phyloP scores from a whole-genome alignment of 2,329 filamentous ascomycete genomes.

The Diplodia sapinea region DNA sequence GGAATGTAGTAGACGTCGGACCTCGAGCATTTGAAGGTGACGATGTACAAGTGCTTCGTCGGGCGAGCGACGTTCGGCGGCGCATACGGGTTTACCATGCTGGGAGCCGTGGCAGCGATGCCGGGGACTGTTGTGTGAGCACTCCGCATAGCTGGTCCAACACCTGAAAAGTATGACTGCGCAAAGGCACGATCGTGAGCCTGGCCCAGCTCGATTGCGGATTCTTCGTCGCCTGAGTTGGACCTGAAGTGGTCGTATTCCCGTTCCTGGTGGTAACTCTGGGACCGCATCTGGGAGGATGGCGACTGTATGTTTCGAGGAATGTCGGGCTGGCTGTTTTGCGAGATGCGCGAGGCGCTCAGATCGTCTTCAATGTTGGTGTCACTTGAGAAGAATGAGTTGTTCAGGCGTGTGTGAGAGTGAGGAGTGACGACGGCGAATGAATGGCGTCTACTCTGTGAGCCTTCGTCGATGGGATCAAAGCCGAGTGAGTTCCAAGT shows the following conservation, averaged over 20 bases:
- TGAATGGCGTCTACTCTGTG: slow-evolving; percentile 77
- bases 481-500: slow-evolving; percentile 74
- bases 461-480: slow-evolving; percentile 64
- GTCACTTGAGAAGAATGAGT: slow-evolving; percentile 37
- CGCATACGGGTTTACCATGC: slow-evolving; percentile 42
- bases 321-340: slow-evolving; percentile 17
- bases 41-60: slow-evolving; percentile 70
- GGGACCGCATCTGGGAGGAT: slow-evolving; percentile 13
- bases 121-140: slow-evolving; percentile 45
- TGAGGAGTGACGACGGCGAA: slow-evolving; percentile 56
- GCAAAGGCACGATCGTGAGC: slow-evolving; percentile 33
- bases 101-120: slow-evolving; percentile 26
- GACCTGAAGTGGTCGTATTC: slow-evolving; percentile 31
- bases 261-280: slow-evolving; percentile 20
- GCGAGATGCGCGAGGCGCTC: slow-evolving; percentile 12
- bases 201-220: slow-evolving; percentile 29
- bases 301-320: slow-evolving; percentile 17
- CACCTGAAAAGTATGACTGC: slow-evolving; percentile 47
- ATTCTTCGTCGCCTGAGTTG: slow-evolving; percentile 29
- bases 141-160: slow-evolving; percentile 44
- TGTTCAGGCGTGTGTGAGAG: slow-evolving; percentile 40
- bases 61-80: slow-evolving; percentile 43
- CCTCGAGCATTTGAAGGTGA: slow-evolving; percentile 94
- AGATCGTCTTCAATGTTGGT: slow-evolving; percentile 22
- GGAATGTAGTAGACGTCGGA: slow-evolving; percentile 98